Evolutionary conservation across 495 filamentous ascomycete genomes (phyloP), one percentile per base, ranked within the genome.

Genomic region (Astrothelium subdiscretum): DNA sequence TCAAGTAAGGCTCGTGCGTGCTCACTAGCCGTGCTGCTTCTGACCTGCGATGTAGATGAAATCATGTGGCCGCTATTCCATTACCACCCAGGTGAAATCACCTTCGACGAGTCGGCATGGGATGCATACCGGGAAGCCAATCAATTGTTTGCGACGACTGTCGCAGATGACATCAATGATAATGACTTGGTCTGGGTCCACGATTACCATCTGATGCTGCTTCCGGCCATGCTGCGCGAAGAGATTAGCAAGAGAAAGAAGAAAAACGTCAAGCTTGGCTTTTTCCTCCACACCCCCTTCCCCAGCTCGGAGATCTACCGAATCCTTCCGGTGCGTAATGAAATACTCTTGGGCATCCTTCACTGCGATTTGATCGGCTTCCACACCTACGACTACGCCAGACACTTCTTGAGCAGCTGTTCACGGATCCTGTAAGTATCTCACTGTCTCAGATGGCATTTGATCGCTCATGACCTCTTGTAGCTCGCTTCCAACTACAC

Each of bases 61-160:
- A 95, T 95, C 66, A 83, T 96, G 32, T 97, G 92, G 92, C 92
- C 92, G 3, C 84, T 95, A 13, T 91, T 97, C 70, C 92, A 96
- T 77, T 97, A 96, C 74, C 91, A 96, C 70, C 89, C 91, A 13
- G 91, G 90, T 58, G 92, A 97, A 77, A 90, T 96, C 59, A 87
- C 82, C 38, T 96, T 95, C 72, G 85, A 94, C 69, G 91, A 96
- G 71, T 84, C 80, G 8, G 83, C 88, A 3, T 96, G 92, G 92
- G 76, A 83, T 24, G 90, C 91, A 42, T 97, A 97, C 78, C 79
- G 80, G 58, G 84, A 90, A 63, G 92, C 92, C 22, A 97, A 96
- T 68, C 81, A 83, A 51, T 72, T 91, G 18, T 97, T 97, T 67
- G 92, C 92, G 24, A 86, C 89, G 72, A 79, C 82, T 0, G 81